Conservation (phyloP, 1,284 basidiomycete genomes). For the Cutaneotrichosporon curvatum region DNA sequence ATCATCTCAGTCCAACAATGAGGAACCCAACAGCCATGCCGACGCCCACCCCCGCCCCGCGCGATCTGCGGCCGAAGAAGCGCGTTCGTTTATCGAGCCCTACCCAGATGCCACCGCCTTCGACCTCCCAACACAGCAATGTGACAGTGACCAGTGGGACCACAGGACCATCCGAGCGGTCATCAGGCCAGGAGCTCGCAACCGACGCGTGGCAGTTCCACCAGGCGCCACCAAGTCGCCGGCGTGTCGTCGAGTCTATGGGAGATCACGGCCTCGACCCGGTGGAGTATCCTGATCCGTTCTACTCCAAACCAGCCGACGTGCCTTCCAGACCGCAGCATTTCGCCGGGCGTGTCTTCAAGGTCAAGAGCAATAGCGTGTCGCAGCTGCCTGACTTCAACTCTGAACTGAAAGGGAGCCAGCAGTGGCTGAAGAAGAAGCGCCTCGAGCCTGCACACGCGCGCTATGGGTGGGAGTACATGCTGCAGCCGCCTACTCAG, state of each 20-base stretch:
- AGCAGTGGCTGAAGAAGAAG: slow-evolving; percentile 28
- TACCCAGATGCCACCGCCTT: background rate
- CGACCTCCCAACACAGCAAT: background rate
- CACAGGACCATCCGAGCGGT: background rate
- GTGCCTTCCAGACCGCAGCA: slow-evolving; percentile 63
- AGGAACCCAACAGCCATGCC: background rate
- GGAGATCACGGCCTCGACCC: slow-evolving; percentile 54
- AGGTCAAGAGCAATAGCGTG: slow-evolving; percentile 52
- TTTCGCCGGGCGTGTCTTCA: slow-evolving; percentile 71
- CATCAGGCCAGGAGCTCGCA: slow-evolving; percentile 2
- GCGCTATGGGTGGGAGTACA: slow-evolving; percentile 67
- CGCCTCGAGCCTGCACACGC: slow-evolving; percentile 3
- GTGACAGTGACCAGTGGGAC: too few relatives aligned
- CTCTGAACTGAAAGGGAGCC: background rate
- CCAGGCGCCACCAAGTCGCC: slow-evolving; percentile 51
- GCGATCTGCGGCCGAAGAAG: slow-evolving; percentile 6
- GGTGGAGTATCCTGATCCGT: slow-evolving; percentile 67
- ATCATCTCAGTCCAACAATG: background rate
- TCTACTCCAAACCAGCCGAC: slow-evolving; percentile 68
- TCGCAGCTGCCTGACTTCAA: slow-evolving; percentile 39
- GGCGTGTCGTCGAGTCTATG: slow-evolving; percentile 53
- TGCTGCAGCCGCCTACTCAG: slow-evolving; percentile 56
- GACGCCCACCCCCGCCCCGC: background rate
- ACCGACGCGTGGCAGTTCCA: slow-evolving; percentile 51
- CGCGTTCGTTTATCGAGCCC: slow-evolving; percentile 13